Conservation (phyloP, 2,329 filamentous ascomycete species). For the Rachicladosporium sp. region DNA sequence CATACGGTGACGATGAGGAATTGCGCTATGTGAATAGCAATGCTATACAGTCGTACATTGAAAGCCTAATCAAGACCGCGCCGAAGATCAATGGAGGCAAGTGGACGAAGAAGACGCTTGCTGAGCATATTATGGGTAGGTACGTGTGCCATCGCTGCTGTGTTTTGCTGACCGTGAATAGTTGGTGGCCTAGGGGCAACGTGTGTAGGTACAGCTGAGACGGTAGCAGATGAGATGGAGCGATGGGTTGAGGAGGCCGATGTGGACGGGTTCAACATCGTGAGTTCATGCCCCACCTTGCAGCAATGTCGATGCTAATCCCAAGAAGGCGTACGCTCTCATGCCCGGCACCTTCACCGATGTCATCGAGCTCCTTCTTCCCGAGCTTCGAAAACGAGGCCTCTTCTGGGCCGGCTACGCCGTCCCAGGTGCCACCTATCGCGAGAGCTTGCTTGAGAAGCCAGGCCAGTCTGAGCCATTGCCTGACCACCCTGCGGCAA, state of each 20-base stretch:
- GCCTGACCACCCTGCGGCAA: slow-evolving; percentile 40
- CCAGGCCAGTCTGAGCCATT: slow-evolving; percentile 39
- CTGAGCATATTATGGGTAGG: slow-evolving; percentile 45
- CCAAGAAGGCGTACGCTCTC: slow-evolving; percentile 54
- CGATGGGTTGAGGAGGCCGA: slow-evolving; percentile 56
- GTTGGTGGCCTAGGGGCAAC: slow-evolving; percentile 56
- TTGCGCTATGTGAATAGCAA: slow-evolving; percentile 49
- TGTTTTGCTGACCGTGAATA: background rate
- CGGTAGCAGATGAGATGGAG: slow-evolving; percentile 57
- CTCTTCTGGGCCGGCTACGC: slow-evolving; percentile 44
- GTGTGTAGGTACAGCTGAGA: slow-evolving; percentile 50
- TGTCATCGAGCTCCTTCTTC: slow-evolving; percentile 52
- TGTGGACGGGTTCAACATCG: slow-evolving; percentile 64
- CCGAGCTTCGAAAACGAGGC: slow-evolving; percentile 48
- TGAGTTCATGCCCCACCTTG: too few species aligned
- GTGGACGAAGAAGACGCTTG: slow-evolving; percentile 62
- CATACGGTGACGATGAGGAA: slow-evolving; percentile 52
- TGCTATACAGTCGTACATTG: slow-evolving; percentile 45
- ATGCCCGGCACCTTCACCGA: slow-evolving; percentile 57
- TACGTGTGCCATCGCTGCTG: background rate
- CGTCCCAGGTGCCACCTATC: slow-evolving; percentile 45
- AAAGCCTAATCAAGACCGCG: slow-evolving; percentile 44
- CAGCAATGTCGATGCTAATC: too few species aligned
- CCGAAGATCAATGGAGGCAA: slow-evolving; percentile 43
- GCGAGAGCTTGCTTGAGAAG: slow-evolving; percentile 47